These are phyloP conservation scores for Boletus speciosus DNA, from an alignment of 768 basidiomycete genomes.

Conservation along the genomic window DNA sequence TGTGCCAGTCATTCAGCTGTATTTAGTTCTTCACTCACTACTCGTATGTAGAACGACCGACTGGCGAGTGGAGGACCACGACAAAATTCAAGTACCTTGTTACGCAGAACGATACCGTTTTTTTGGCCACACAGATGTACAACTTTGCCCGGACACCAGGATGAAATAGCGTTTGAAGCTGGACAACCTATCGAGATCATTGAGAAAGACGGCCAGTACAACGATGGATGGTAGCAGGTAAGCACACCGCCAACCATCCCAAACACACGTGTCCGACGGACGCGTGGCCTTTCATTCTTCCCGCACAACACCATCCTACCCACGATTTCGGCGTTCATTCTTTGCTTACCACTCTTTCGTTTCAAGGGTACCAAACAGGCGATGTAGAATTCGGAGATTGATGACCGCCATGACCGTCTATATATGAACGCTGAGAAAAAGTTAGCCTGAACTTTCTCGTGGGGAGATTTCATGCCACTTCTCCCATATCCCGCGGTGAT, in stretches of 20 bases:
- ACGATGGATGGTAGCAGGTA: slow-evolving; percentile 96
- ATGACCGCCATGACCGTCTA: too few relatives aligned
- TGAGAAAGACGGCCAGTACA: slow-evolving; percentile 89
- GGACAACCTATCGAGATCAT: slow-evolving; percentile 88
- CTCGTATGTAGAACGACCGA: too few relatives aligned
- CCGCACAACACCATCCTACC: neutral
- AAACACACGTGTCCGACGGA: neutral
- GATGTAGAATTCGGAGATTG: too few relatives aligned
- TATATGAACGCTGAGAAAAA: too few relatives aligned
- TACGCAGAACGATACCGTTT: too few relatives aligned
- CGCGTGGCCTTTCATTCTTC: neutral
- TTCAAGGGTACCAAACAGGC: slow-evolving; percentile 41
- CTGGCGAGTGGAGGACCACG: too few relatives aligned
- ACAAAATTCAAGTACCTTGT: too few relatives aligned
- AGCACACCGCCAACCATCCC: slow-evolving; percentile 3
- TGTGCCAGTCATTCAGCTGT: too few relatives aligned
- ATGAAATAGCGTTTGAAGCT: slow-evolving; percentile 76
- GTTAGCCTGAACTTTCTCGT: too few relatives aligned
- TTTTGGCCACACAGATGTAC: slow-evolving; percentile 35
- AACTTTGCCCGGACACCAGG: slow-evolving; percentile 69
- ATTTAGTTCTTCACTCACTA: too few relatives aligned
- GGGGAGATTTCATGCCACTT: neutral
- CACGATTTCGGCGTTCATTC: slow-evolving; percentile 26
- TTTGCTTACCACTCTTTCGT: slow-evolving; percentile 9
- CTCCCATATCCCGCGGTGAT: neutral